These are phyloP conservation scores for Penicillium odoratum DNA, from an alignment of 495 filamentous ascomycete species.

Conservation along the genomic window DNA sequence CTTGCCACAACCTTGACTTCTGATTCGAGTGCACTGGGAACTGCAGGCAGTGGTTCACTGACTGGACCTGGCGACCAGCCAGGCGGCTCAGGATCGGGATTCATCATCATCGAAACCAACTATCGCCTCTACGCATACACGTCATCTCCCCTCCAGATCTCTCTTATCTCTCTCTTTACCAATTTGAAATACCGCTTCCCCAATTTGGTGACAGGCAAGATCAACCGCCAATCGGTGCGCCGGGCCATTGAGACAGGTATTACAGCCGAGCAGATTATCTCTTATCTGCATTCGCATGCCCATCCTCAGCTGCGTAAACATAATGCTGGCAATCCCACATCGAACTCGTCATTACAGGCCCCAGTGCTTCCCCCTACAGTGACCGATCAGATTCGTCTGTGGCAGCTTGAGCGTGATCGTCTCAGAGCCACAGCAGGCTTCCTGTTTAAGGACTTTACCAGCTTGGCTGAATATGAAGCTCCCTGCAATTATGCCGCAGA, in stretches of 20 bases:
- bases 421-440: constrained; percentile 81
- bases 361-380: constrained; percentile 89
- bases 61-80: constrained; percentile 36
- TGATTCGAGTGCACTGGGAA: constrained; percentile 62
- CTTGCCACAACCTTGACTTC: constrained; percentile 93
- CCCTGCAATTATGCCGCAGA: constrained; percentile 80
- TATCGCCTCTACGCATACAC: constrained; percentile 98
- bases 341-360: constrained; percentile 33
- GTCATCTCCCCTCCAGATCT: constrained; percentile 85
- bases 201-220: constrained; percentile 84
- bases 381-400: constrained; percentile 94
- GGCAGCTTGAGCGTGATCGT: constrained; percentile 95
- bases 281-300: constrained; percentile 82
- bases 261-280: constrained; percentile 90
- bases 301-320: constrained; percentile 86
- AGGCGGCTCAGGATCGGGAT: constrained; percentile 59
- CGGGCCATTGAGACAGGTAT: constrained; percentile 87
- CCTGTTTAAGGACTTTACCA: constrained; percentile 86
- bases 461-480: constrained; percentile 70
- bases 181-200: constrained; percentile 84
- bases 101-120: constrained; percentile 98
- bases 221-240: constrained; percentile 83
- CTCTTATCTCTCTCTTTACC: constrained; percentile 87
- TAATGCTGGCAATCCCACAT: constrained; percentile 47
- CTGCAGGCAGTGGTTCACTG: constrained; percentile 37